Evolutionary conservation across 306 rosid species (phyloP), one percentile per base, ranked within the genome.

Genomic region (Quercus glauca): DNA sequence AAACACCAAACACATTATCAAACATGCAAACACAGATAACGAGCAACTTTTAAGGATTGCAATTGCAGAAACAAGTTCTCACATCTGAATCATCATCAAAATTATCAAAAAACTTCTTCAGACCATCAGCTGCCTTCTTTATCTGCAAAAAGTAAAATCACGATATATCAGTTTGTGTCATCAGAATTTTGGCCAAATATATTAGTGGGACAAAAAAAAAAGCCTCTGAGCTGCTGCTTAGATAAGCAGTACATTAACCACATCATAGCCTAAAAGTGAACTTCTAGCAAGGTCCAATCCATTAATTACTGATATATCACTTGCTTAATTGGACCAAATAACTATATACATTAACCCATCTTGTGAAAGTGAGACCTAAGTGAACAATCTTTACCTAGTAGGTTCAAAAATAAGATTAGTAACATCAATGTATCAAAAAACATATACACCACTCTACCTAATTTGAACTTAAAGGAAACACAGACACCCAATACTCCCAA

Each of bases 61-160:
- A 73, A 77, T 21, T 15, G 73, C 59, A 72, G 55, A 76, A 52
- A 10, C 60, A 70, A 67, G 78, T 77, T 25, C 94, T 81, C 65
- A 90, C 94, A 92, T 90, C 87, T 0, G 88, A 73, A 75, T 90
- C 92, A 76, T 88, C 90, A 81, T 90, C 94, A 73, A 60, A 90
- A 88, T 79, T 88, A 88, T 21, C 90, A 87, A 69, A 88, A 86
- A 78, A 88, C 87, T 73, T 90, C 90, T 88, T 88, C 25, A 90
- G 69, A 55, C 86, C 92, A 28, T 86, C 92, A 49, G 88, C 78
- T 81, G 82, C 88, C 87, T 60, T 81, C 79, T 86, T 85, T 76
- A 90, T 88, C 90, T 88, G 81, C 20, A 57, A 65, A 58, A 58
- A 33, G 72, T 26, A 59, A 7, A 28, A 64, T 2, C 53, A 49